Evolutionary conservation across 2,329 filamentous ascomycete genomes (phyloP), one percentile per base, ranked within the genome.

Genomic region (Fusarium caatingaense): DNA sequence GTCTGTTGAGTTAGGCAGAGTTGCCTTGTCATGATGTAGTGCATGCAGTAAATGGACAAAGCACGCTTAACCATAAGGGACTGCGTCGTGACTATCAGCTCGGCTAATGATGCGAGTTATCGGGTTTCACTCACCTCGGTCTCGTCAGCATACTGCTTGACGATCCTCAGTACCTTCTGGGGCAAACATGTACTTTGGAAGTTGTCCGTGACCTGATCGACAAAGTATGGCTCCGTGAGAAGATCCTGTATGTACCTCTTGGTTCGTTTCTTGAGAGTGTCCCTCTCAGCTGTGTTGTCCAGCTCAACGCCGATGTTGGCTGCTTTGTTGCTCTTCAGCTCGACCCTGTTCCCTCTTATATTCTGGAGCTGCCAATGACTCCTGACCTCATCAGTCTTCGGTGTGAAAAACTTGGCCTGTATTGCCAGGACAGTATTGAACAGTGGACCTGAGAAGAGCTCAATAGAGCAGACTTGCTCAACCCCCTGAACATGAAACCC

Each of bases 1-100:
- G 83, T 84, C 44, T 78, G 74, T 9, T 74, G 74, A 11, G 86
- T 87, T 34, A 88, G 78, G 74, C 82, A 85, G 23, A 89, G 80
- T 69, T 88, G 87, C 7, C 84, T 82, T 8, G 84, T 84, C 78
- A 88, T 83, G 65, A 88, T 79, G 74, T 87, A 88, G 73, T 89
- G 85, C 81, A 86, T 86, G 45, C 83, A 83, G 76, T 88, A 87
- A 51, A 88, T 84, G 40, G 82, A 81, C 21, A 89, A 80, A 2
- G 86, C 86, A 41, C 82, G 81, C 74, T 83, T 84, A 46, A 87
- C 86, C 72, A 88, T 85, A 12, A 80, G 63, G 2, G 83, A 83
- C 77, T 86, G 40, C 7, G 47, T 21, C 37, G 42, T 55, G 45
- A 40, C 47, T 67, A 56, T 70, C 46, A 64, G 66, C 49, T 62